Evolutionary conservation across 805 yeast species (phyloP).

Genomic region (Starmerella sirachaensis): DNA sequence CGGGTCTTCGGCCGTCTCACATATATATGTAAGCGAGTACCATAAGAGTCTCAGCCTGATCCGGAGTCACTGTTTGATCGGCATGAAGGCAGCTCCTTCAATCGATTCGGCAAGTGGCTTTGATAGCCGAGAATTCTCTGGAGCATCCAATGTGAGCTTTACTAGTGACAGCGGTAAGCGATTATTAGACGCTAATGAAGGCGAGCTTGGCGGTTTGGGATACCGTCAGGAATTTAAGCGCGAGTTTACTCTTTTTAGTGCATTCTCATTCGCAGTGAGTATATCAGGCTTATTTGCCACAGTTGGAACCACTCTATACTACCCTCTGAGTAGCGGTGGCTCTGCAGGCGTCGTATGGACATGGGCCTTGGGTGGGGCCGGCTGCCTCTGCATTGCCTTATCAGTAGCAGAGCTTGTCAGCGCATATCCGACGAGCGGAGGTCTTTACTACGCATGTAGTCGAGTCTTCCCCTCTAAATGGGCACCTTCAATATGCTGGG

Average conservation of each 20-base stretch:
- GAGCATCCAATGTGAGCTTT: no score
- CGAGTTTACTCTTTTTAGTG: conserved; percentile 46
- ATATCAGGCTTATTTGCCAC: conserved; percentile 58
- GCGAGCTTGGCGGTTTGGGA: conserved; percentile 35
- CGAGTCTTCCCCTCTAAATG: conserved; percentile 27
- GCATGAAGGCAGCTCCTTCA: no score
- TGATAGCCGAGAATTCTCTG: no score
- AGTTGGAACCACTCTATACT: conserved; percentile 41
- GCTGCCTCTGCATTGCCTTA: conserved; percentile 44
- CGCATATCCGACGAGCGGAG: conserved; percentile 67
- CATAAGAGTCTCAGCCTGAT: no score
- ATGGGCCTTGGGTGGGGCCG: conserved; percentile 44
- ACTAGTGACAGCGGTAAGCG: not conserved
- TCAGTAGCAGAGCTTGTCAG: conserved; percentile 56
- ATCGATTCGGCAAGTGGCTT: no score
- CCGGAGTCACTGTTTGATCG: no score
- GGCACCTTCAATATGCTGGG: conserved; percentile 43
- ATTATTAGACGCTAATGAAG: not conserved
- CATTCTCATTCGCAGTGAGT: conserved; percentile 52
- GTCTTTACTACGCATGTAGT: conserved; percentile 48
- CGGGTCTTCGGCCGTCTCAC: no score
- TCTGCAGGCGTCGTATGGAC: conserved; percentile 56
- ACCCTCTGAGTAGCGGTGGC: conserved; percentile 43
- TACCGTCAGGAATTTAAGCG: conserved; percentile 51
- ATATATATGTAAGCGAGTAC: no score